Evolutionary conservation across 495 filamentous ascomycete genomes (phyloP).

Genomic region (Lentithecium fluviatile): DNA sequence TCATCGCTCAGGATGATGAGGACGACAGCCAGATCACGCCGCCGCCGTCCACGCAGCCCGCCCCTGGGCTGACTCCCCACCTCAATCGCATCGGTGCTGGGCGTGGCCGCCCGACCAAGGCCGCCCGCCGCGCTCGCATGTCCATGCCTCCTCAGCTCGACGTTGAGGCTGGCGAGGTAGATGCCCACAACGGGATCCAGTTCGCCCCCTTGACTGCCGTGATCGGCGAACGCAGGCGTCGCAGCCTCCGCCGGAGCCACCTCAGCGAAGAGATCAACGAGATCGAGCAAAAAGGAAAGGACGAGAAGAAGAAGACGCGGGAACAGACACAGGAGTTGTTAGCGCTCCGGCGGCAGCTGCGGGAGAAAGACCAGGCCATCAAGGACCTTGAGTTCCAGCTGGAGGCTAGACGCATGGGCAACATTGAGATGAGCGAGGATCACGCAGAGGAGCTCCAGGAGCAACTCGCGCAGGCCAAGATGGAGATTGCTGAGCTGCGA

Average conservation of each 20-base stretch:
- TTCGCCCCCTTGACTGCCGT: constrained; percentile 70
- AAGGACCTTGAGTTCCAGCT: constrained; percentile 33
- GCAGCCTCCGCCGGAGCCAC: constrained; percentile 67
- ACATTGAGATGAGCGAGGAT: constrained; percentile 34
- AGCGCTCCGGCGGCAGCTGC: constrained; percentile 33
- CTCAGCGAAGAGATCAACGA: constrained; percentile 73
- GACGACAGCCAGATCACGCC: constrained; percentile 7
- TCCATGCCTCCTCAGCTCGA: constrained; percentile 30
- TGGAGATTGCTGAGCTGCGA: constrained; percentile 27
- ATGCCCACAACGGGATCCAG: constrained; percentile 47
- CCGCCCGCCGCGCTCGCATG: constrained; percentile 19
- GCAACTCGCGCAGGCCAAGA: constrained; percentile 27
- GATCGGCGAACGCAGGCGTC: constrained; percentile 67
- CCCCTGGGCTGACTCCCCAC: constrained; percentile 28
- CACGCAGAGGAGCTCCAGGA: constrained; percentile 28
- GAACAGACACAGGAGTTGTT: constrained; percentile 30
- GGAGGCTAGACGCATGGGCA: constrained; percentile 36
- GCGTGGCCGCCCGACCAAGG: constrained; percentile 14
- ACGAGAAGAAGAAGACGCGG: constrained; percentile 23
- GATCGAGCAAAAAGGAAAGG: constrained; percentile 45
- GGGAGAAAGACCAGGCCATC: constrained; percentile 34
- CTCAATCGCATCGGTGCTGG: constrained; percentile 19
- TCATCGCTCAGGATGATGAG: constrained; percentile 1
- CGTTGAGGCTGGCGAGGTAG: background rate
- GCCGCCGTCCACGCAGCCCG: constrained; percentile 19